Evolutionary conservation across 1,284 basidiomycete genomes (phyloP).

Genomic region (Xerocomus minutiporus): DNA sequence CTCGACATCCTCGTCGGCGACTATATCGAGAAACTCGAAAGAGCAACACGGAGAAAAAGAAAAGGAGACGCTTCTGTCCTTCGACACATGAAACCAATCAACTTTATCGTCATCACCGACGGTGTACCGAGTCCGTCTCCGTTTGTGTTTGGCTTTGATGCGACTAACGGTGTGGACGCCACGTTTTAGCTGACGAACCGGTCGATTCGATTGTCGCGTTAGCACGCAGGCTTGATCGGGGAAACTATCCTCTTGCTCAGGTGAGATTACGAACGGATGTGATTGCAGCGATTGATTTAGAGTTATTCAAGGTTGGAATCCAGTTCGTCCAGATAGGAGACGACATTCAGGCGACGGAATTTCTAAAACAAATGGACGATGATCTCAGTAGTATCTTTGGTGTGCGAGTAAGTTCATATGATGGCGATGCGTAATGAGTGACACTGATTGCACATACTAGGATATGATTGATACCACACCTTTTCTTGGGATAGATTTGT

Average conservation of each 20-base stretch:
- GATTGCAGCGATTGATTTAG: slow-evolving; percentile 1
- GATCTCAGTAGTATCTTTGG: slow-evolving; percentile 34
- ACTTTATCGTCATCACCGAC: slow-evolving; percentile 61
- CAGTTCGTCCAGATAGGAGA: slow-evolving; percentile 62
- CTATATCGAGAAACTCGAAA: slow-evolving; percentile 45
- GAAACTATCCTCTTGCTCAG: slow-evolving; percentile 51
- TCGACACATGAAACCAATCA: slow-evolving; percentile 48
- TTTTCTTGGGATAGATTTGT: slow-evolving; percentile 39
- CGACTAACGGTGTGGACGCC: neutral
- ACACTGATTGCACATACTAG: slow-evolving; percentile 23
- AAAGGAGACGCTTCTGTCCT: slow-evolving; percentile 30
- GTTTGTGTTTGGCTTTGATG: neutral
- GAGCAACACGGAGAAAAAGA: slow-evolving; percentile 29
- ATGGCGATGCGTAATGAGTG: neutral
- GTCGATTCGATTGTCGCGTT: slow-evolving; percentile 45
- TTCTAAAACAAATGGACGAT: slow-evolving; percentile 48
- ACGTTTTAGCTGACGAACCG: slow-evolving; percentile 45
- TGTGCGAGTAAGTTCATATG: slow-evolving; percentile 33
- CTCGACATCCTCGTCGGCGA: slow-evolving; percentile 44
- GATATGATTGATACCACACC: slow-evolving; percentile 63
- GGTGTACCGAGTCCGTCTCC: slow-evolving; percentile 45
- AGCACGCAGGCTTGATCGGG: slow-evolving; percentile 46
- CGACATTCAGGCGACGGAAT: slow-evolving; percentile 40
- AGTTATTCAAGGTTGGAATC: slow-evolving; percentile 41
- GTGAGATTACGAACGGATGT: slow-evolving; percentile 24